A percentile compares a stretch with the other conserved stretches of the same genome.
Conservation (phyloP, 2,329 filamentous ascomycete genomes). For the Colletotrichum liriopes region DNA sequence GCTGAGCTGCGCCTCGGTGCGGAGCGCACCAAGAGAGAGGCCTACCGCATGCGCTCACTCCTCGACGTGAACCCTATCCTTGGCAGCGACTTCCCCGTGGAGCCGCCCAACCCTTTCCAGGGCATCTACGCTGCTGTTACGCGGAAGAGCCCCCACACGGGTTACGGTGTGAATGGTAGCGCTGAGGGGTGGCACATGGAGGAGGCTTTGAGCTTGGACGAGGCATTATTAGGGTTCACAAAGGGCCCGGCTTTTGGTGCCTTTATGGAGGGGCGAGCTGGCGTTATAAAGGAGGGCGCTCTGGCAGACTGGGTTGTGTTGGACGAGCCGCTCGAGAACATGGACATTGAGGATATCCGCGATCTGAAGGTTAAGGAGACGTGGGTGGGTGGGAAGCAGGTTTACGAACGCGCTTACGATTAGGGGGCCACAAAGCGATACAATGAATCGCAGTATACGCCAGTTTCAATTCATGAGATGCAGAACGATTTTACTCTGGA, state of each 20-base stretch:
- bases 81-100: constrained; percentile 81
- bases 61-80: constrained; percentile 70
- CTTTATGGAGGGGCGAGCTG: constrained; percentile 72
- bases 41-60: constrained; percentile 78
- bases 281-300: constrained; percentile 71
- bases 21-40: constrained; percentile 67
- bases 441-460: not conserved
- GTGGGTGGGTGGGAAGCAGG: constrained; percentile 74
- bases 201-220: constrained; percentile 70
- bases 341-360: constrained; percentile 68
- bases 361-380: constrained; percentile 74
- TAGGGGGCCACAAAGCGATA: not conserved
- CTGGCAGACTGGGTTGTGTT: constrained; percentile 82
- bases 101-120: constrained; percentile 77
- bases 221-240: constrained; percentile 64
- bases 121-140: constrained; percentile 80
- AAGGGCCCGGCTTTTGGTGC: constrained; percentile 40
- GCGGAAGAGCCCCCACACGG: constrained; percentile 71
- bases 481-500: not conserved
- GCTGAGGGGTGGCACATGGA: constrained; percentile 71
- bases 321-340: constrained; percentile 67
- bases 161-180: constrained; percentile 63
- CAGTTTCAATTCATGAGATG: not conserved
- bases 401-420: constrained; percentile 54
- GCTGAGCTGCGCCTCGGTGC: constrained; percentile 73